phyloP scores from a whole-genome alignment of 208 protist species.

The Leishmania braziliensis region DNA sequence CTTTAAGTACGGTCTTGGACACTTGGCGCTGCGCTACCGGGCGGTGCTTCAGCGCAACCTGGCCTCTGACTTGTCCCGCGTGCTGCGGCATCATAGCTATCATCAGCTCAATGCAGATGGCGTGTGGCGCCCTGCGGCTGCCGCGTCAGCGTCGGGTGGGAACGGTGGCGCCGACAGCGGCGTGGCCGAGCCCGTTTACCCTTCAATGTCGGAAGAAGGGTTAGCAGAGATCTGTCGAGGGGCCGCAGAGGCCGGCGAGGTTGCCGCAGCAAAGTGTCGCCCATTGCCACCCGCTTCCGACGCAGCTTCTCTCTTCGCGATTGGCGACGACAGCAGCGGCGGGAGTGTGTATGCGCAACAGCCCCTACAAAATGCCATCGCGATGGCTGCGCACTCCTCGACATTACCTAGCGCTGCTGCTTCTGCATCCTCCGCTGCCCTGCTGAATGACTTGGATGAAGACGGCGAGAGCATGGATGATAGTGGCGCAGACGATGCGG shows the following conservation, averaged over 20 bases:
- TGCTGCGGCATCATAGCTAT: slow-evolving; percentile 15
- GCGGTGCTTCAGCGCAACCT: slow-evolving; percentile 53
- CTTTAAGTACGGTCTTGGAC: slow-evolving; percentile 65
- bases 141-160: neutral
- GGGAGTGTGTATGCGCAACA: neutral
- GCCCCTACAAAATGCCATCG: neutral
- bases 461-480: slow-evolving; percentile 12
- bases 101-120: neutral
- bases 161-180: neutral
- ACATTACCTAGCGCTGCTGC: neutral
- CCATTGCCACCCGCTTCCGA: neutral
- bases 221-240: neutral
- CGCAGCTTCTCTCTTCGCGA: neutral
- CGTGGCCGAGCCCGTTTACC: neutral
- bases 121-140: neutral
- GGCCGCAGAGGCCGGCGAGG: neutral
- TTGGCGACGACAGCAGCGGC: neutral
- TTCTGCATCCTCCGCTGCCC: neutral
- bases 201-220: neutral
- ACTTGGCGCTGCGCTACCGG: slow-evolving; percentile 65
- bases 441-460: slow-evolving; percentile 3
- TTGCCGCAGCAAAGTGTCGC: neutral
- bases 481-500: neutral
- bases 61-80: slow-evolving; percentile 52
- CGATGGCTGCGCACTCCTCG: neutral